Evolutionary conservation across 129 eudicot species (phyloP).

Genomic region (Flaveria brownii): DNA sequence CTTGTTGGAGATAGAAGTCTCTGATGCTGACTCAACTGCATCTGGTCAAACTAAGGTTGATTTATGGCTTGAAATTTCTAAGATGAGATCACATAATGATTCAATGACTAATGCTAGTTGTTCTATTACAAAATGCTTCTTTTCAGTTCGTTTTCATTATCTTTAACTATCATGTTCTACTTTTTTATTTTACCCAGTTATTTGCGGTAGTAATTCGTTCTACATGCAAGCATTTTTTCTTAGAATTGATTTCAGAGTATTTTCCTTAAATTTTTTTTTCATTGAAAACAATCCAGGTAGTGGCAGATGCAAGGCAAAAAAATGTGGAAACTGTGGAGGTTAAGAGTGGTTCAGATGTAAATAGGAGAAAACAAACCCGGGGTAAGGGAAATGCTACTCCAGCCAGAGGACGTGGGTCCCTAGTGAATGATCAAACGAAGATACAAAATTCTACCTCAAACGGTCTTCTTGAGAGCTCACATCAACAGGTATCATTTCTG

Average conservation of each 20-base stretch:
- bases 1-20: not conserved
- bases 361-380: slow-evolving; percentile 73
- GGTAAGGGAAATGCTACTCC: slow-evolving; percentile 65
- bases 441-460: slow-evolving; percentile 54
- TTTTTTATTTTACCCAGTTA: slow-evolving; percentile 3
- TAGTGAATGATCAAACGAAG: slow-evolving; percentile 58
- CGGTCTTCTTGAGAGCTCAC: slow-evolving; percentile 67
- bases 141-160: slow-evolving; percentile 4
- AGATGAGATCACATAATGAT: not conserved
- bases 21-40: slow-evolving; percentile 25
- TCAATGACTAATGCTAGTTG: not conserved
- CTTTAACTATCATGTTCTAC: slow-evolving; percentile 2
- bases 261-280: slow-evolving; percentile 23
- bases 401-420: slow-evolving; percentile 76
- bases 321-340: slow-evolving; percentile 44
- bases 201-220: slow-evolving; percentile 11
- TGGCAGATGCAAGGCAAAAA: slow-evolving; percentile 53
- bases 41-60: slow-evolving; percentile 64
- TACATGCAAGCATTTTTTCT: not conserved
- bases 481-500: slow-evolving; percentile 48
- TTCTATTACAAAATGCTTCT: slow-evolving; percentile 22
- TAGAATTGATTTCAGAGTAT: slow-evolving; percentile 20
- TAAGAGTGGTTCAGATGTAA: slow-evolving; percentile 55
- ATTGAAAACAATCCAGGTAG: slow-evolving; percentile 44
- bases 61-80: slow-evolving; percentile 14